Base-by-base conservation (phyloP, 306 rosid genomes). In the Lithocarpus polystachyus region DNA sequence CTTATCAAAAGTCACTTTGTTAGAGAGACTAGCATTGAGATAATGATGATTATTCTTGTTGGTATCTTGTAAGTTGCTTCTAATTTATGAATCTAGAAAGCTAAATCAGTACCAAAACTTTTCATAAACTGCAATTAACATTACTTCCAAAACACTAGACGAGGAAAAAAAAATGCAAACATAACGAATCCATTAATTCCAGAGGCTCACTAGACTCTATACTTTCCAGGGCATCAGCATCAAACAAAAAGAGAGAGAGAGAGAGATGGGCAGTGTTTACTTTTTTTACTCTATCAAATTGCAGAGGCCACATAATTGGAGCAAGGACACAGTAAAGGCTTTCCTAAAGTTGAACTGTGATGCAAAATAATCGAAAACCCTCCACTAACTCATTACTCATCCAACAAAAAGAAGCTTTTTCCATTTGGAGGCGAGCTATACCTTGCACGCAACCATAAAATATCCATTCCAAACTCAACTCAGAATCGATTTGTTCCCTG, bases 401-500 rank as follows among this genome's bases (percentile, higher is more conserved):
- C 23, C 80, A 24, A 68, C 23, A n/a, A 62, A 72, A 70, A 57
- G 59, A 73, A 68, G 22, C 29, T 5, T 60, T 61, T 73, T 31
- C 6, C 22, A 40, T 55, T 86, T 56, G 65, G 5, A 23, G 23
- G 40, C n/a, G 8, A 40, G 45, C 45, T 40, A 67, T 77, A 4
- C 79, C 71, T 79, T 86, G 84, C 83, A 82, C 80, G 76, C 55
- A 74, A 81, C 79, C 19, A 60, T 13, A 70, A 84, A 81, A 70
- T 14, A 71, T 81, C 68, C 60, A 29, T 62, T 78, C 68, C 80
- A n/a, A 65, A 75, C 81, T 54, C 69, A 53, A 48, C 40, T 40
- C 62, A 69, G 90, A 87, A 85, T 87, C 85, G 14, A 75, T 79
- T 86, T 73, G 83, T 60, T 82, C 18, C n/a, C 64, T 37, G 31